These are phyloP conservation scores for Hypsizygus ulmarius DNA, from an alignment of 1,284 basidiomycete genomes.

Conservation along the genomic window DNA sequence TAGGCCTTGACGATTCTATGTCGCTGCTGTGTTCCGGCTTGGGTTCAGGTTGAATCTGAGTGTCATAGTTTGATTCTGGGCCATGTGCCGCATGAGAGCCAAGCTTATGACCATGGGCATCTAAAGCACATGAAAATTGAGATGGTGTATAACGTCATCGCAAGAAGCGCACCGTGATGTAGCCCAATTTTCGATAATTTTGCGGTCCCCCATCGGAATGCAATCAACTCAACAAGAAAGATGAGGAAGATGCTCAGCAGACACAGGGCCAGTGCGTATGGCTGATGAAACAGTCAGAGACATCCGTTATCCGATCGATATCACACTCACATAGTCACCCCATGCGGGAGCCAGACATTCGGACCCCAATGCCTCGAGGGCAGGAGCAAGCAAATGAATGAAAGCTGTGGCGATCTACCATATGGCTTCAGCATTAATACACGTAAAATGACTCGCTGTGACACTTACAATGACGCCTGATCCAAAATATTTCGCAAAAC, in stretches of 20 bases:
- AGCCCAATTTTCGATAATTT: slow-evolving; percentile 57
- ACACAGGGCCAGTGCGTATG: slow-evolving; percentile 78
- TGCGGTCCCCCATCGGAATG: slow-evolving; percentile 77
- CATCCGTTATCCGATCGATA: background rate
- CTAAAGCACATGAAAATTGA: slow-evolving; percentile 30
- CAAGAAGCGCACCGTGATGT: slow-evolving; percentile 44
- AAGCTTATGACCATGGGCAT: slow-evolving; percentile 64
- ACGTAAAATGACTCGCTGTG: slow-evolving; percentile 14
- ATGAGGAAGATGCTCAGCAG: slow-evolving; percentile 80
- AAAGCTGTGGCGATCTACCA: slow-evolving; percentile 86
- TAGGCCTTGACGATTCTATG: slow-evolving; percentile 23
- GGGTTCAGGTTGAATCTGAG: slow-evolving; percentile 2
- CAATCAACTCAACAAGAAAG: slow-evolving; percentile 82
- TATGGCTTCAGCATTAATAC: background rate
- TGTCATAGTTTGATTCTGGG: slow-evolving; percentile 43
- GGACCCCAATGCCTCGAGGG: slow-evolving; percentile 66
- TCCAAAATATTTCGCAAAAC: slow-evolving; percentile 94
- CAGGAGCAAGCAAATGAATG: slow-evolving; percentile 83
- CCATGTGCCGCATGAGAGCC: slow-evolving; percentile 71
- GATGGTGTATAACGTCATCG: background rate
- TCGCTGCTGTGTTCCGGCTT: slow-evolving; percentile 23
- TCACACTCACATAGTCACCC: slow-evolving; percentile 65
- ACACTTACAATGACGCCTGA: slow-evolving; percentile 81
- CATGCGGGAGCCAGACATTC: slow-evolving; percentile 73
- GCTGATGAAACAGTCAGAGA: slow-evolving; percentile 37